These are phyloP conservation scores for Fusarium nematophilum DNA, from an alignment of 2,329 filamentous ascomycete genomes.

Conservation along the genomic window DNA sequence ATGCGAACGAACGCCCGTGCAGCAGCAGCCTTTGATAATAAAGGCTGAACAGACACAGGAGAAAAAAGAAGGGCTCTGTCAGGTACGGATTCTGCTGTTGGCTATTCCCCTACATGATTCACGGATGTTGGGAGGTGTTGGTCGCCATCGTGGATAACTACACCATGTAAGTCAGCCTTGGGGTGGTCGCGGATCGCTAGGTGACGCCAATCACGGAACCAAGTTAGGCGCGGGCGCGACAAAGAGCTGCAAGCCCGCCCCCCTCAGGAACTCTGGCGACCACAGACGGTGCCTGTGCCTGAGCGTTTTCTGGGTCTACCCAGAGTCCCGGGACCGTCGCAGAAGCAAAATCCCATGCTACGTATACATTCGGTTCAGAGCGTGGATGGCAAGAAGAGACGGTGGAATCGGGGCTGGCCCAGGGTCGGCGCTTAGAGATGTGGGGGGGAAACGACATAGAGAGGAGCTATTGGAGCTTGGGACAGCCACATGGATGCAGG, in stretches of 20 bases:
- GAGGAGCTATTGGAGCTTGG: constrained; percentile 37
- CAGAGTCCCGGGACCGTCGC: constrained; percentile 38
- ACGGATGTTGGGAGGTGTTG: constrained; percentile 36
- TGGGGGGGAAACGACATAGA: constrained; percentile 27
- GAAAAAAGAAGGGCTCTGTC: constrained; percentile 16
- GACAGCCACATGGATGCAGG: constrained; percentile 38
- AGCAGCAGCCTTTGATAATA: constrained; percentile 38
- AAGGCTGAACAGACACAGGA: constrained; percentile 14
- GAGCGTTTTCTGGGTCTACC: constrained; percentile 20
- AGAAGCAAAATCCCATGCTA: constrained; percentile 12
- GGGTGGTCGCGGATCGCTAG: constrained; percentile 35
- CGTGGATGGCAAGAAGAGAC: constrained; percentile 12
- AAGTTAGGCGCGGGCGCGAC: constrained; percentile 44
- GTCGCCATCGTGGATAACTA: constrained; percentile 30
- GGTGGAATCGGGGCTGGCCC: constrained; percentile 15
- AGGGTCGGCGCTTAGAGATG: constrained; percentile 42
- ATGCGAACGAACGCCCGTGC: constrained; percentile 30
- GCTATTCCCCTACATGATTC: constrained; percentile 23
- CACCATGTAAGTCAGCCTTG: constrained; percentile 34
- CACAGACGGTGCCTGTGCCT: constrained; percentile 13
- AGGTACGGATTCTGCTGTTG: constrained; percentile 28
- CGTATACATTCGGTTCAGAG: too few species aligned
- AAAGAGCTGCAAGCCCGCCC: constrained; percentile 24
- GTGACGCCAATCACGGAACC: constrained; percentile 38
- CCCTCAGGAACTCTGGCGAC: constrained; percentile 2